Conservation (phyloP, 1,284 basidiomycete species). For the Ceratobasidium sp. region DNA sequence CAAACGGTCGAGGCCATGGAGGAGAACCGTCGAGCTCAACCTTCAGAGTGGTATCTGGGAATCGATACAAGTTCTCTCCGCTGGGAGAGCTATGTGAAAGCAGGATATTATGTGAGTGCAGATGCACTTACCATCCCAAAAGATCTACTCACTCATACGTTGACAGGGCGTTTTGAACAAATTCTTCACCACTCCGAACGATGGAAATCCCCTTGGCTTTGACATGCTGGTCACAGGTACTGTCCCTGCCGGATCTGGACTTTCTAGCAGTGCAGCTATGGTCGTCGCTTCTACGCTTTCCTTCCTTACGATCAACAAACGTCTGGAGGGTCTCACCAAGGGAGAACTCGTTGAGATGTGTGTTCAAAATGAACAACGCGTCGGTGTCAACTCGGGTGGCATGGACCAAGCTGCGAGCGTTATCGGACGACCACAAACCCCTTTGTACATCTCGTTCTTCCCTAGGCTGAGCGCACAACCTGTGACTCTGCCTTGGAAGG, state of each 20-base stretch:
- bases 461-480: slow-evolving; percentile 72
- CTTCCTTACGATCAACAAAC: slow-evolving; percentile 76
- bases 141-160: not conserved
- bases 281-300: slow-evolving; percentile 82
- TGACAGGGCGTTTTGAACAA: slow-evolving; percentile 72
- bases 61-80: slow-evolving; percentile 72
- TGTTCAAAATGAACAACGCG: slow-evolving; percentile 81
- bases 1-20: slow-evolving; percentile 31
- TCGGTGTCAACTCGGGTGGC: slow-evolving; percentile 82
- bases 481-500: slow-evolving; percentile 55
- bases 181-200: slow-evolving; percentile 55
- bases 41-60: slow-evolving; percentile 67
- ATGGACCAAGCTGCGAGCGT: slow-evolving; percentile 88
- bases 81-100: slow-evolving; percentile 90
- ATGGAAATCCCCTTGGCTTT: slow-evolving; percentile 59
- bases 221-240: slow-evolving; percentile 76
- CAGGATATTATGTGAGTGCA: slow-evolving; percentile 69
- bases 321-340: slow-evolving; percentile 66
- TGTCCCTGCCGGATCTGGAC: slow-evolving; percentile 80
- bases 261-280: slow-evolving; percentile 86
- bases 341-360: slow-evolving; percentile 74
- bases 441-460: slow-evolving; percentile 82
- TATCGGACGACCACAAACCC: slow-evolving; percentile 69
- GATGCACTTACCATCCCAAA: not conserved
- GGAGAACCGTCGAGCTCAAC: slow-evolving; percentile 14